These are phyloP conservation scores for Fusarium sp. DNA, from an alignment of 2,329 filamentous ascomycete species.

Conservation along the genomic window DNA sequence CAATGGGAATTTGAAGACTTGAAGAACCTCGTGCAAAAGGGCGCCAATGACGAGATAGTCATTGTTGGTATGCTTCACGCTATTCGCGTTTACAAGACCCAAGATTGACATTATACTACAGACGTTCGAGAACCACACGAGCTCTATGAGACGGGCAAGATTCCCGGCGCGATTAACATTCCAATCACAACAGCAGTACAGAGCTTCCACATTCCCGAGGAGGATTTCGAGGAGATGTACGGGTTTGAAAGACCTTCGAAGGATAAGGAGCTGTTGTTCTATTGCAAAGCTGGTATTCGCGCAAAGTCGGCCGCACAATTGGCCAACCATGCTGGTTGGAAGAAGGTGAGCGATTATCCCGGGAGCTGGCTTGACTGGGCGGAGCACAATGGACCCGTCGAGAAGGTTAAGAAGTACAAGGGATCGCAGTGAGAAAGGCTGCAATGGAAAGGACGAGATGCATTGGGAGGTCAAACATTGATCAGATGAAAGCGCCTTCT, in stretches of 20 bases:
- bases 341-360: slow-evolving; percentile 75
- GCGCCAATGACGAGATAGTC: slow-evolving; percentile 47
- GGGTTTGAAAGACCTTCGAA: slow-evolving; percentile 76
- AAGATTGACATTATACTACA: slow-evolving; percentile 38
- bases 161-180: slow-evolving; percentile 85
- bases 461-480: slow-evolving; percentile 6
- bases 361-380: slow-evolving; percentile 89
- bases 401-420: slow-evolving; percentile 39
- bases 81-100: not conserved
- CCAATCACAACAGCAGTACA: slow-evolving; percentile 82
- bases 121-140: slow-evolving; percentile 81
- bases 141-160: slow-evolving; percentile 71
- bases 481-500: slow-evolving; percentile 37
- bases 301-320: slow-evolving; percentile 80
- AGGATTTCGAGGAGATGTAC: slow-evolving; percentile 86
- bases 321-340: slow-evolving; percentile 81
- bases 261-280: slow-evolving; percentile 77
- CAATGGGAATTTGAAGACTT: slow-evolving; percentile 64
- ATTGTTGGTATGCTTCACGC: slow-evolving; percentile 57
- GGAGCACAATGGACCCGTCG: slow-evolving; percentile 71
- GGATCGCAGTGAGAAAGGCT: slow-evolving; percentile 42
- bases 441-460: not conserved
- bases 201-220: slow-evolving; percentile 77
- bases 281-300: slow-evolving; percentile 92
- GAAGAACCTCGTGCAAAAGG: slow-evolving; percentile 50